These are phyloP conservation scores for Mortierella sp. DNA, from an alignment of 371 early-diverging fungal species.

Conservation along the genomic window DNA sequence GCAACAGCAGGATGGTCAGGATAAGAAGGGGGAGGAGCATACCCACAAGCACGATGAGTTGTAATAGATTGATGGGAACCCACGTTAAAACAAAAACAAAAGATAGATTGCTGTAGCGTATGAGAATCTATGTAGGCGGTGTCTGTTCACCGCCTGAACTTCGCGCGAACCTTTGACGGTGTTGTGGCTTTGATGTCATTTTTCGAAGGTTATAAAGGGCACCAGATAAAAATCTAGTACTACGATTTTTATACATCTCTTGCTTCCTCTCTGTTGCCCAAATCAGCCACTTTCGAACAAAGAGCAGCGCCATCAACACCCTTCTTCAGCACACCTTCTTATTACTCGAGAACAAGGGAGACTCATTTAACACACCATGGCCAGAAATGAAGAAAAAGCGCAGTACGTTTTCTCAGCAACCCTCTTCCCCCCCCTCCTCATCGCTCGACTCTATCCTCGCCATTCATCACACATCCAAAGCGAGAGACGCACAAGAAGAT, in stretches of 20 bases:
- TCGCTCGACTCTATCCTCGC: not conserved
- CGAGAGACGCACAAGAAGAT: not conserved
- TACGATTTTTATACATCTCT: too few species aligned
- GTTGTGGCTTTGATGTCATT: too few species aligned
- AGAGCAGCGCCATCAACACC: too few species aligned
- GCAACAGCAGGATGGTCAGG: not conserved
- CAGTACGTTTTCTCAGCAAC: constrained; percentile 65
- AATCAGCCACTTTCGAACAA: too few species aligned
- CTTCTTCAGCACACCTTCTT: not conserved
- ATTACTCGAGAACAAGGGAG: not conserved
- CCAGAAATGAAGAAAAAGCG: constrained; percentile 97
- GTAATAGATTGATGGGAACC: not conserved
- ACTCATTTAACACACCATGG: constrained; percentile 67
- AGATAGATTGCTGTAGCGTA: too few species aligned
- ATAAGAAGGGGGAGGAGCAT: not conserved
- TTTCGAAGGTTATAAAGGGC: too few species aligned
- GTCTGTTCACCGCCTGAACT: too few species aligned
- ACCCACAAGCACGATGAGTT: constrained; percentile 1
- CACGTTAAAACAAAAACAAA: too few species aligned
- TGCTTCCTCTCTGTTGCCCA: too few species aligned
- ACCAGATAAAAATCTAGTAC: too few species aligned
- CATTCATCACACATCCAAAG: not conserved
- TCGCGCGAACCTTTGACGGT: too few species aligned
- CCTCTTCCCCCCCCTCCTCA: not conserved
- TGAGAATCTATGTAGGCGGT: too few species aligned